Conservation (phyloP, 2,329 filamentous ascomycete genomes). For the Metarhizium album region DNA sequence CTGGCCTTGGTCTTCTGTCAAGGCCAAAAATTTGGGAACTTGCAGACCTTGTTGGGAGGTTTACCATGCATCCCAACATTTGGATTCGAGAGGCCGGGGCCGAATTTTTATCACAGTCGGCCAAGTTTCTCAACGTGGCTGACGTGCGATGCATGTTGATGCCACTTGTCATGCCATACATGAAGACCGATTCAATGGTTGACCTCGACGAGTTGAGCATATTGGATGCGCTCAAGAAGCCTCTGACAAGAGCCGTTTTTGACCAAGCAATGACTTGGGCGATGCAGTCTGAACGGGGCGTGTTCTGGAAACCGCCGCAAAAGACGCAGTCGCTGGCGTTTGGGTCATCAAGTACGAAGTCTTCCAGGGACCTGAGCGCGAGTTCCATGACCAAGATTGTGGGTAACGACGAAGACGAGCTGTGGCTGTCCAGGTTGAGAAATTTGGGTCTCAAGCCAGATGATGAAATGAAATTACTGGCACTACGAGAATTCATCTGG, state of each 20-base stretch:
- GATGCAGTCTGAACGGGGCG: slow-evolving; percentile 62
- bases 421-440: slow-evolving; percentile 77
- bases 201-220: slow-evolving; percentile 62
- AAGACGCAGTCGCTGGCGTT: slow-evolving; percentile 56
- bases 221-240: slow-evolving; percentile 73
- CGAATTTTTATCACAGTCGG: slow-evolving; percentile 69
- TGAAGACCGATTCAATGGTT: slow-evolving; percentile 59
- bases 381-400: slow-evolving; percentile 51
- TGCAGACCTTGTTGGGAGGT: slow-evolving; percentile 70
- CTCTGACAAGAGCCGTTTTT: slow-evolving; percentile 67
- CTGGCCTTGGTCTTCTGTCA: slow-evolving; percentile 77
- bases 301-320: slow-evolving; percentile 77
- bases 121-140: slow-evolving; percentile 64
- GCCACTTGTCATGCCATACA: slow-evolving; percentile 69
- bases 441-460: slow-evolving; percentile 73
- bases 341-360: slow-evolving; percentile 44
- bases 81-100: slow-evolving; percentile 90
- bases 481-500: slow-evolving; percentile 85
- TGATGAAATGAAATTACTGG: slow-evolving; percentile 83
- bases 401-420: slow-evolving; percentile 86
- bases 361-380: slow-evolving; percentile 43
- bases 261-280: slow-evolving; percentile 86
- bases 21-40: slow-evolving; percentile 79
- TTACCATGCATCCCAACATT: slow-evolving; percentile 85
- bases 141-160: slow-evolving; percentile 76